Base-by-base conservation (phyloP, 352 stramenopile genomes). In the Peronospora tabacina region DNA sequence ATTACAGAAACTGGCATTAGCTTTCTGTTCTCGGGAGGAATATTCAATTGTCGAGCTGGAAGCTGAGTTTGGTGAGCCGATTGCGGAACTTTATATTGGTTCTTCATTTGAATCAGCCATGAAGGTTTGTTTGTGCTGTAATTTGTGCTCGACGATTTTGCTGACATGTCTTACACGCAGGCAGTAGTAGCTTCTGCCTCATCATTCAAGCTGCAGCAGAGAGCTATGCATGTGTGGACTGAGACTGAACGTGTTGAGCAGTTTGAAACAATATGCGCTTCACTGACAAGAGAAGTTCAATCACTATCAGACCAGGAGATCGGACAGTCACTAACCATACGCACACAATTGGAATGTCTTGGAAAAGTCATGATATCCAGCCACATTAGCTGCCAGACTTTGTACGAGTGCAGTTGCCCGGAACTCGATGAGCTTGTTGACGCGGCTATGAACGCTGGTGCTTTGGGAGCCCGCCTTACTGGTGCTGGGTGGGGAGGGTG, bases 401-500 rank as follows among this genome's bases (percentile, higher is more conserved):
- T 84, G 11, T 95, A 90, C 52, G 80, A 92, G 30, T 93, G 80
- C 58, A 90, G 75, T 17, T 90, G 78, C 26, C 42, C 56, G 0
- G 79, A 85, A 46, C 55, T 95, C 20, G 82, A 95, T 32, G 43
- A 46, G 26, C 59, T 95, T n/a, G 74, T 90, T 11, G 60, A 61
- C 20, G 66, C 60, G 22, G 65, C 61, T 33, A 56, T 63, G 15
- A 38, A 50, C 1, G 64, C 50, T 32, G 78, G 80, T 13, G 82
- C 84, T 15, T 52, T 87, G 7, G 82, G 84, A 7, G 75, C 76
- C 8, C 68, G 82, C 13, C 52, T 95, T 17, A 93, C 80, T 9
- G 84, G 84, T 30, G 84, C 84, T 52, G 84, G 84, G 0, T 93
- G 84, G 84, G 84, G 84, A 52, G 84, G 84, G 26, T 95, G 80